These are phyloP conservation scores for Spathaspora sp. DNA, from an alignment of 805 yeast species.

Conservation along the genomic window DNA sequence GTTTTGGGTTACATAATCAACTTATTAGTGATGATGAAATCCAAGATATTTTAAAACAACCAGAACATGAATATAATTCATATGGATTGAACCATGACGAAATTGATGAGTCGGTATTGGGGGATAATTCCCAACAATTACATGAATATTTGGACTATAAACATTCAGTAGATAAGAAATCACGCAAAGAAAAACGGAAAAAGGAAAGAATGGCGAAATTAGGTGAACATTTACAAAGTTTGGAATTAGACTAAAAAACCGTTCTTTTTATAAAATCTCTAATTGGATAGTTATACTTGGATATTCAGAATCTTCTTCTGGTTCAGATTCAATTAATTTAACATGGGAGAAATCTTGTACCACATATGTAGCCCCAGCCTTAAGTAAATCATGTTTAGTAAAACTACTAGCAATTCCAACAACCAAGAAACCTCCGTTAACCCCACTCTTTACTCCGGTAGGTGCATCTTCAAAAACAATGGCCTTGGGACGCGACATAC, in stretches of 20 bases:
- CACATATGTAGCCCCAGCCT: constrained; percentile 16
- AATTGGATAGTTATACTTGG: not conserved
- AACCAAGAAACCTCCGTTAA: constrained; percentile 15
- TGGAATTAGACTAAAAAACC: constrained; percentile 7
- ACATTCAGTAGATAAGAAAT: constrained; percentile 24
- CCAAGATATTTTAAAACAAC: constrained; percentile 34
- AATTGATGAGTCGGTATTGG: constrained; percentile 10
- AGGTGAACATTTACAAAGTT: constrained; percentile 27
- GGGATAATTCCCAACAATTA: constrained; percentile 4
- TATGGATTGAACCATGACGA: constrained; percentile 13
- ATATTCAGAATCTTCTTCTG: not conserved
- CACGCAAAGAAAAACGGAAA: constrained; percentile 30
- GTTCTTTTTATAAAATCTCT: not conserved
- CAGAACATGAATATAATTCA: constrained; percentile 16
- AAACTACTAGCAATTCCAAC: constrained; percentile 18
- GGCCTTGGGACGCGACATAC: constrained; percentile 2
- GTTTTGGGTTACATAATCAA: constrained; percentile 50
- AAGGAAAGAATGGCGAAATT: constrained; percentile 36
- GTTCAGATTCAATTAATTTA: not conserved
- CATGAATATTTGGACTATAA: constrained; percentile 12
- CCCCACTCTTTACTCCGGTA: constrained; percentile 16
- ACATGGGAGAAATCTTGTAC: constrained; percentile 14
- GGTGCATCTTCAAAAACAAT: constrained; percentile 21
- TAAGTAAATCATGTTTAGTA: constrained; percentile 9
- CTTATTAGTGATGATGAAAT: constrained; percentile 35